phyloP scores from a whole-genome alignment of 805 yeast genomes.

The Starmerella bombi region DNA sequence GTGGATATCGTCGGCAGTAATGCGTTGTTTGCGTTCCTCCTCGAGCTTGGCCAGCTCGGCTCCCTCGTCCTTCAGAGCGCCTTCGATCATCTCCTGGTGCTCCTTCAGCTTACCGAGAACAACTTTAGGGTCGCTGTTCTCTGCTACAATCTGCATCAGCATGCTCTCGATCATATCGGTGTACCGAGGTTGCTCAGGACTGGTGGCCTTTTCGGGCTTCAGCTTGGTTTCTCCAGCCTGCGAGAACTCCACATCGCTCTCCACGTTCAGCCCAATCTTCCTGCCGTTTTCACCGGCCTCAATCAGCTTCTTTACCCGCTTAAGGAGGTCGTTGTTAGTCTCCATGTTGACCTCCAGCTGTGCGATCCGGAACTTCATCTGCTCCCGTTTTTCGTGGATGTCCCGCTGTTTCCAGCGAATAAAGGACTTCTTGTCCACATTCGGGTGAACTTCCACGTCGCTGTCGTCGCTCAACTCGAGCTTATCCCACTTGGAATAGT shows the following conservation, averaged over 20 bases:
- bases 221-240: slow-evolving; percentile 22
- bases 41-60: slow-evolving; percentile 53
- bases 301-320: slow-evolving; percentile 55
- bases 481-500: slow-evolving; percentile 96
- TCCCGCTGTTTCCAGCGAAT: slow-evolving; percentile 95
- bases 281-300: slow-evolving; percentile 29
- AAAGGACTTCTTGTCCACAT: slow-evolving; percentile 86
- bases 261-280: slow-evolving; percentile 21
- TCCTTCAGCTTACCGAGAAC: slow-evolving; percentile 33
- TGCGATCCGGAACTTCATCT: slow-evolving; percentile 64
- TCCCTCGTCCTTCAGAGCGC: slow-evolving; percentile 53
- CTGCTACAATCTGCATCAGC: slow-evolving; percentile 59
- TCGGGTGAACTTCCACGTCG: slow-evolving; percentile 94
- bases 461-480: slow-evolving; percentile 93
- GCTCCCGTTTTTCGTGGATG: slow-evolving; percentile 82
- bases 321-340: slow-evolving; percentile 65
- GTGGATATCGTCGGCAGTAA: slow-evolving; percentile 80
- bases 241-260: slow-evolving; percentile 20
- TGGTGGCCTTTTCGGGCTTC: slow-evolving; percentile 22
- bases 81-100: slow-evolving; percentile 39
- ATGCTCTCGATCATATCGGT: slow-evolving; percentile 89
- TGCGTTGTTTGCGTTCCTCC: slow-evolving; percentile 58
- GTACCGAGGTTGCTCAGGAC: slow-evolving; percentile 38
- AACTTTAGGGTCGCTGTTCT: slow-evolving; percentile 32
- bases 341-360: slow-evolving; percentile 62